phyloP scores from a whole-genome alignment of 2,329 filamentous ascomycete species.

The Sordariomycetes sp. region DNA sequence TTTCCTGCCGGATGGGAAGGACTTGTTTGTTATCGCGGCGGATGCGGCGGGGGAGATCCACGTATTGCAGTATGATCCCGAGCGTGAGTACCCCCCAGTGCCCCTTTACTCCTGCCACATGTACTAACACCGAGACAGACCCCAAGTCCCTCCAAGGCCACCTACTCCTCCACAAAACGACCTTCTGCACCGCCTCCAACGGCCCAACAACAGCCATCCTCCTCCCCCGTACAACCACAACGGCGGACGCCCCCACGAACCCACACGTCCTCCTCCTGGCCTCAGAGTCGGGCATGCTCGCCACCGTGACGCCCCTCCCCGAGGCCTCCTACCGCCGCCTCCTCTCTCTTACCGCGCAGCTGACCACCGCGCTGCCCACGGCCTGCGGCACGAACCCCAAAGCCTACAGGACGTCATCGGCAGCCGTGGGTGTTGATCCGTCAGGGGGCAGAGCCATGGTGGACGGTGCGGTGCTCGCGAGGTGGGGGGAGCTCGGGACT shows the following conservation, averaged over 20 bases:
- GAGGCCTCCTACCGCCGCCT: conserved; percentile 79
- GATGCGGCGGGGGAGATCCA: conserved; percentile 83
- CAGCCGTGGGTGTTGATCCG: conserved; percentile 42
- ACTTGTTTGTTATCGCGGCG: conserved; percentile 71
- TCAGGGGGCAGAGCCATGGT: conserved; percentile 57
- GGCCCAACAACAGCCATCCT: conserved; percentile 65
- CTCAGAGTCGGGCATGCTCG: conserved; percentile 66
- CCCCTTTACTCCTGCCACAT: neutral
- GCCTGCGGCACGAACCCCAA: conserved; percentile 74
- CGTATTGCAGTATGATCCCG: conserved; percentile 86
- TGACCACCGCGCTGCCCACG: conserved; percentile 66
- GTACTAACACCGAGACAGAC: conserved; percentile 39
- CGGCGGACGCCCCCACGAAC: conserved; percentile 17
- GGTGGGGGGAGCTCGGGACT: conserved; percentile 68
- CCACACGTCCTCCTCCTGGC: conserved; percentile 52
- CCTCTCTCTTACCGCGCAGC: conserved; percentile 68
- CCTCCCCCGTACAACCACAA: conserved; percentile 29
- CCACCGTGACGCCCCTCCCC: conserved; percentile 64
- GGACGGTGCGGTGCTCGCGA: conserved; percentile 63
- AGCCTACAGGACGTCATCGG: conserved; percentile 55
- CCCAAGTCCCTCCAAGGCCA: conserved; percentile 88
- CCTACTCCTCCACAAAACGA: conserved; percentile 73
- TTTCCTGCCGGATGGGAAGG: conserved; percentile 76
- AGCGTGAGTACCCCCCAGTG: conserved; percentile 49
- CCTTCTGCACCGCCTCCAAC: conserved; percentile 77